Evolutionary conservation across 2,329 filamentous ascomycete species (phyloP).

Genomic region (Didymella glomerata): DNA sequence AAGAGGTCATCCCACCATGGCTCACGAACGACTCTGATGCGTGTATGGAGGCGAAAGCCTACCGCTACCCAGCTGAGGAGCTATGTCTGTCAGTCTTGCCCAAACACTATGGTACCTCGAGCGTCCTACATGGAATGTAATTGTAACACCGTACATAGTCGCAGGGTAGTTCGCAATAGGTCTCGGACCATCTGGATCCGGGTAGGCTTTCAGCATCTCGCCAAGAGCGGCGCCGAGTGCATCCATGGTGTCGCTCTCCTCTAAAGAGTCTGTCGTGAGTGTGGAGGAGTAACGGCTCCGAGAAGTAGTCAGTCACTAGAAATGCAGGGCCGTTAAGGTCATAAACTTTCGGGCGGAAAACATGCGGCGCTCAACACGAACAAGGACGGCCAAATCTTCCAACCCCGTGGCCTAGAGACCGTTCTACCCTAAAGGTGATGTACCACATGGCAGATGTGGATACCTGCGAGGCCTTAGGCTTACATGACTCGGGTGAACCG

Average conservation of each 20-base stretch:
- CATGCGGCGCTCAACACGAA: slow-evolving; percentile 10
- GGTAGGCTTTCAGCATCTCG: slow-evolving; percentile 31
- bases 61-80: slow-evolving; percentile 39
- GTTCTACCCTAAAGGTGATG: slow-evolving; percentile 11
- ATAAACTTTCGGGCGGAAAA: slow-evolving; percentile 1
- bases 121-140: slow-evolving; percentile 40
- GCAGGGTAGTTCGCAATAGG: slow-evolving; percentile 33
- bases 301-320: slow-evolving; percentile 5
- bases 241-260: slow-evolving; percentile 17
- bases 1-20: slow-evolving; percentile 49
- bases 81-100: slow-evolving; percentile 24
- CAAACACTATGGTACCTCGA: background rate
- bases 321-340: background rate
- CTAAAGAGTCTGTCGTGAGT: background rate
- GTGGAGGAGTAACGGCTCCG: slow-evolving; percentile 7
- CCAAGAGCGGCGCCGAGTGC: slow-evolving; percentile 26
- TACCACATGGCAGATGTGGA: slow-evolving; percentile 21
- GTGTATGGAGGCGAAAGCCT: slow-evolving; percentile 38
- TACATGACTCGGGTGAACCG: slow-evolving; percentile 14
- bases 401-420: slow-evolving; percentile 10
- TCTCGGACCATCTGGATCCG: slow-evolving; percentile 34
- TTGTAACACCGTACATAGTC: slow-evolving; percentile 38
- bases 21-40: slow-evolving; percentile 37
- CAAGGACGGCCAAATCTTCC: slow-evolving; percentile 11
- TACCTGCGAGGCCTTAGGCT: slow-evolving; percentile 2